Conservation (phyloP, 768 basidiomycete genomes). For the Melanogaster broomeanus region DNA sequence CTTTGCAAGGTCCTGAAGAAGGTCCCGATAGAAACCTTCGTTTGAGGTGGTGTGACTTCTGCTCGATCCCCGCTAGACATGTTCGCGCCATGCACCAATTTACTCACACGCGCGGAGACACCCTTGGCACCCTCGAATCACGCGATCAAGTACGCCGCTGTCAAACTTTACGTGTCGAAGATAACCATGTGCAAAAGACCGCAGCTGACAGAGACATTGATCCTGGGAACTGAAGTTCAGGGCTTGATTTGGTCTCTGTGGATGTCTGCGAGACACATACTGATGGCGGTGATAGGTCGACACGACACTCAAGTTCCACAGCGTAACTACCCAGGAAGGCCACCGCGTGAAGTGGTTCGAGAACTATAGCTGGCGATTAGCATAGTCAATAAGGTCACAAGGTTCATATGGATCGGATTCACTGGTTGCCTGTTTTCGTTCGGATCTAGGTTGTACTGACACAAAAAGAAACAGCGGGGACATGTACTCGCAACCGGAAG, state of each 20-base stretch:
- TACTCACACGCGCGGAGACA: constrained; percentile 17
- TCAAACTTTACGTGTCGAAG: constrained; percentile 31
- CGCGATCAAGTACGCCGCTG: constrained; percentile 22
- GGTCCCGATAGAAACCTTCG: constrained; percentile 11
- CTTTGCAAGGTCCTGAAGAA: constrained; percentile 18
- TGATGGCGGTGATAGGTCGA: constrained; percentile 32
- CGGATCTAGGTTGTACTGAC: constrained; percentile 8
- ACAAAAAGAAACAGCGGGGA: constrained; percentile 8
- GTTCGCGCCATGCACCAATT: constrained; percentile 31
- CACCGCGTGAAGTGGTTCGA: constrained; percentile 20
- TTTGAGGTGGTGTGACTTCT: constrained; percentile 9
- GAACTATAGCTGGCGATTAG: constrained; percentile 5
- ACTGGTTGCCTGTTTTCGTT: constrained; percentile 4
- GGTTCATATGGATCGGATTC: constrained; percentile 1
- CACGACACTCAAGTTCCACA: constrained; percentile 8
- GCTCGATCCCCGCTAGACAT: constrained; percentile 14
- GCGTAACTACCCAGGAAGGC: constrained; percentile 17
- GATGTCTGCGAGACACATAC: constrained; percentile 10
- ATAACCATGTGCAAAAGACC: constrained; percentile 7
- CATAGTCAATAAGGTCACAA: neutral
- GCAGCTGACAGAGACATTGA: constrained; percentile 6
- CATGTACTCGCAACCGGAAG: constrained; percentile 2
- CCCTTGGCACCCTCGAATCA: constrained; percentile 31
- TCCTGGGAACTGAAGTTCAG: neutral
- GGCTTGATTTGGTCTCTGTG: constrained; percentile 6